Evolutionary conservation across 768 basidiomycete genomes (phyloP).

Genomic region (Suillus fuscotomentosus): DNA sequence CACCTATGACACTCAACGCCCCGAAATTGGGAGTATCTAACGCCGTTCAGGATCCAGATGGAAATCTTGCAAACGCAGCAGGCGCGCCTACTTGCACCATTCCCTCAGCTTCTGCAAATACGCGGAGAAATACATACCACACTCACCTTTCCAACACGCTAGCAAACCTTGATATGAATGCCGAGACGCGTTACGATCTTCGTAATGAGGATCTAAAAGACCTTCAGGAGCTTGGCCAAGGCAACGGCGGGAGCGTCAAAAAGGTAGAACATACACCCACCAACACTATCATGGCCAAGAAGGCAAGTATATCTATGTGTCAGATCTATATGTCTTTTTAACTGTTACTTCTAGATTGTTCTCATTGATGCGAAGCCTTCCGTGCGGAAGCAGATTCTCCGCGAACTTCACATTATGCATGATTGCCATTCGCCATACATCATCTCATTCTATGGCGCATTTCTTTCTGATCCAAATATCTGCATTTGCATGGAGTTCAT

Average conservation of each 20-base stretch:
- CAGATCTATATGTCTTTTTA: not conserved
- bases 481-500: conserved; percentile 98
- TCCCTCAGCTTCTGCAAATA: conserved; percentile 47
- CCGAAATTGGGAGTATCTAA: conserved; percentile 53
- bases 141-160: conserved; percentile 79
- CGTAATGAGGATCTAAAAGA: conserved; percentile 89
- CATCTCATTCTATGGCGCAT: conserved; percentile 96
- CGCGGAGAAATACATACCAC: conserved; percentile 73
- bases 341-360: conserved; percentile 63
- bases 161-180: conserved; percentile 82
- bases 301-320: conserved; percentile 52
- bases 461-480: conserved; percentile 95
- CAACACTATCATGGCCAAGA: conserved; percentile 95
- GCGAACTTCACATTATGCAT: conserved; percentile 99
- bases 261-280: conserved; percentile 92
- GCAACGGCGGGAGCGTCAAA: conserved; percentile 97
- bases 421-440: conserved; percentile 93
- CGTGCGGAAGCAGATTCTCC: conserved; percentile 94
- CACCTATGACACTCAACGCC: conserved; percentile 79
- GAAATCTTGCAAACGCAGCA: conserved; percentile 47
- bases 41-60: conserved; percentile 31
- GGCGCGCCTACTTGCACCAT: conserved; percentile 52
- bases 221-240: conserved; percentile 87
- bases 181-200: conserved; percentile 82
- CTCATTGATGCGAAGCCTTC: conserved; percentile 96